Evolutionary conservation across 2,329 filamentous ascomycete species (phyloP).

Genomic region (Trichocomaceae sp.): DNA sequence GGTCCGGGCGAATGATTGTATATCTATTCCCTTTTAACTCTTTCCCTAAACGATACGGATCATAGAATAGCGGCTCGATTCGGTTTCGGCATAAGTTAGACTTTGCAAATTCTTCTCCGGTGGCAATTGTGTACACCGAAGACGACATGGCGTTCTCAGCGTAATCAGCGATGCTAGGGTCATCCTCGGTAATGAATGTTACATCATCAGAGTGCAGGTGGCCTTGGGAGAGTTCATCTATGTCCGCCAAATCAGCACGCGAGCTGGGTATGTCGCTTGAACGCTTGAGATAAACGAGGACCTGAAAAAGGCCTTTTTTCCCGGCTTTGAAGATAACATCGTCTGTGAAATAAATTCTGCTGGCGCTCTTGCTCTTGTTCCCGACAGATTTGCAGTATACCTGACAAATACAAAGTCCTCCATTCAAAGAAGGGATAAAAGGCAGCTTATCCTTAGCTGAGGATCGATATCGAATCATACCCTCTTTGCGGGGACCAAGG

Average conservation of each 20-base stretch:
- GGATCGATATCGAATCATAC: slow-evolving; percentile 27
- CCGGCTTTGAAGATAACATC: too few relatives aligned
- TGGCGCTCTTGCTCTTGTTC: too few relatives aligned
- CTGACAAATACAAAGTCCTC: slow-evolving; percentile 30
- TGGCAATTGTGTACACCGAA: slow-evolving; percentile 20
- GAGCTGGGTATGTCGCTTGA: too few relatives aligned
- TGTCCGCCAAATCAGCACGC: too few relatives aligned
- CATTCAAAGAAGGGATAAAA: slow-evolving; percentile 25
- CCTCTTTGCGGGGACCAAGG: slow-evolving; percentile 24
- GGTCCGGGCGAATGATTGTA: slow-evolving; percentile 28
- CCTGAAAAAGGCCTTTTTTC: too few relatives aligned
- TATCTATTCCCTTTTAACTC: slow-evolving; percentile 20
- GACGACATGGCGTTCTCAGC: neutral
- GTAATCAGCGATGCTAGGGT: too few relatives aligned
- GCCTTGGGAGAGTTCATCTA: too few relatives aligned
- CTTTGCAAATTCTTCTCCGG: slow-evolving; percentile 23
- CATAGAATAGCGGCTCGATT: slow-evolving; percentile 25
- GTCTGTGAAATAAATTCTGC: too few relatives aligned
- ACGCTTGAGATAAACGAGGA: too few relatives aligned
- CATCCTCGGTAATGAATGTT: neutral
- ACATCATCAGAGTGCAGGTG: too few relatives aligned
- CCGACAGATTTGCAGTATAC: slow-evolving; percentile 24
- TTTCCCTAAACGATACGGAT: slow-evolving; percentile 20
- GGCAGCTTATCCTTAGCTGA: slow-evolving; percentile 25
- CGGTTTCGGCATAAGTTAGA: slow-evolving; percentile 24